Base-by-base conservation (phyloP, 495 filamentous ascomycete genomes). In the Polyplosphaeria fusca region DNA sequence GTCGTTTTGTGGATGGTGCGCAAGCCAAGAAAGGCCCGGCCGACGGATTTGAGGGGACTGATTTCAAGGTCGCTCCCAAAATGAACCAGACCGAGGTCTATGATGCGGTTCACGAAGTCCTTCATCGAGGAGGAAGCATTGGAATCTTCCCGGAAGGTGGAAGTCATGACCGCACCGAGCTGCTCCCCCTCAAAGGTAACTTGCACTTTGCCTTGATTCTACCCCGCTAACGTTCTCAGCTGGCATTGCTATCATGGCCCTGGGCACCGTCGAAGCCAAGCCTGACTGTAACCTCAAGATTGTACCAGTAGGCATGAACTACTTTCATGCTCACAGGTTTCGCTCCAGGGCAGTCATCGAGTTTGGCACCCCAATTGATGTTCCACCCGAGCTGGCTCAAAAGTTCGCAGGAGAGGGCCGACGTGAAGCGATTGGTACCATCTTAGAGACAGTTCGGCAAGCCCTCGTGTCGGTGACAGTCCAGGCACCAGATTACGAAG, bases 281-380 rank as follows among this genome's bases (percentile, higher is more conserved):
- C 93, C 91, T 3, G 79, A 94, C 60, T 96, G 87, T 67, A 91
- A 87, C n/a, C 68, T 99, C 60, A 94, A 89, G 70, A 97, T 99
- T 64, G 87, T 99, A n/a, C 94, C 94, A n/a, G 92, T 90, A 45
- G 94, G 94, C 56, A 97, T 97, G 93, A 99, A 99, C 67, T 99
- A 99, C 72, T 99, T 99, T 73, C 93, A 99, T 72, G 87, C 93
- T 3, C 93, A 99, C 74, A 99, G 97, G 69, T 99, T 99, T 73
- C 85, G 93, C 16, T 99, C 93, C 45, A 81, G 93, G 67, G 94
- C 94, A 32, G 93, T 99, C 1, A 82, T 99, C 55, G 93, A 99
- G 63, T 99, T 99, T 68, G 93, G 94, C 19, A 83, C 78, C 23
- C 91, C 93, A 2, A 77, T 97, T 28, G 86, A 94, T 53, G 82